Conservation (phyloP, 2,329 filamentous ascomycete genomes). For the Aureobasidium sp. region DNA sequence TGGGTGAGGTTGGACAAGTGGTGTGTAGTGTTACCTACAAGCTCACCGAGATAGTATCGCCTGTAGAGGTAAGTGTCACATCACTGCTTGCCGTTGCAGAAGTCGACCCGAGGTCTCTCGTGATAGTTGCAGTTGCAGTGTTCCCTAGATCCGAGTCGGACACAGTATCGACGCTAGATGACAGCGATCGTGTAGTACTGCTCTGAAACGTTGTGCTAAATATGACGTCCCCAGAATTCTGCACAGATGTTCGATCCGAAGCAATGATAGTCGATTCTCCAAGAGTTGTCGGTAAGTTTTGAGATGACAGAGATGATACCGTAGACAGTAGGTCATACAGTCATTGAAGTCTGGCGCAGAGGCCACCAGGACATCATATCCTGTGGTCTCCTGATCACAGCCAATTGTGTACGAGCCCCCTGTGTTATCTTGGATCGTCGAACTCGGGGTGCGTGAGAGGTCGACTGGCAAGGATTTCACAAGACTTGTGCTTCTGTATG, state of each 20-base stretch:
- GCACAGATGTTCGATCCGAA: background rate
- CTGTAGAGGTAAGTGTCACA: background rate
- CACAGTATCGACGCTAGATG: background rate
- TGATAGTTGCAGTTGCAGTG: background rate
- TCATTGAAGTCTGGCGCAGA: constrained; percentile 13
- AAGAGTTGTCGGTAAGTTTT: background rate
- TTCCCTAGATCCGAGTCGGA: background rate
- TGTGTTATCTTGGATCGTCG: background rate
- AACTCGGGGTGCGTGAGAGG: background rate
- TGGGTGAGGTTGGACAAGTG: background rate
- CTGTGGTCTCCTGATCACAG: constrained; percentile 7
- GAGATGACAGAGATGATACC: background rate
- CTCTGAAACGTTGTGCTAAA: background rate
- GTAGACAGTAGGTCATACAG: constrained; percentile 20
- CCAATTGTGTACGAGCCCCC: constrained; percentile 2
- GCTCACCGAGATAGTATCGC: too few species aligned
- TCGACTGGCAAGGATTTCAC: background rate
- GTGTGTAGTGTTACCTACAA: background rate
- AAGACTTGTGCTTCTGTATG: background rate
- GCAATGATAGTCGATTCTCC: background rate
- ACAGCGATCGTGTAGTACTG: background rate
- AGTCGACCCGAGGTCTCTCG: background rate
- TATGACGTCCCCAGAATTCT: background rate
- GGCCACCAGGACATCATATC: background rate
- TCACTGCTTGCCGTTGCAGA: background rate